phyloP scores from a whole-genome alignment of 1,284 basidiomycete species.

The Apiotrichum porosum region DNA sequence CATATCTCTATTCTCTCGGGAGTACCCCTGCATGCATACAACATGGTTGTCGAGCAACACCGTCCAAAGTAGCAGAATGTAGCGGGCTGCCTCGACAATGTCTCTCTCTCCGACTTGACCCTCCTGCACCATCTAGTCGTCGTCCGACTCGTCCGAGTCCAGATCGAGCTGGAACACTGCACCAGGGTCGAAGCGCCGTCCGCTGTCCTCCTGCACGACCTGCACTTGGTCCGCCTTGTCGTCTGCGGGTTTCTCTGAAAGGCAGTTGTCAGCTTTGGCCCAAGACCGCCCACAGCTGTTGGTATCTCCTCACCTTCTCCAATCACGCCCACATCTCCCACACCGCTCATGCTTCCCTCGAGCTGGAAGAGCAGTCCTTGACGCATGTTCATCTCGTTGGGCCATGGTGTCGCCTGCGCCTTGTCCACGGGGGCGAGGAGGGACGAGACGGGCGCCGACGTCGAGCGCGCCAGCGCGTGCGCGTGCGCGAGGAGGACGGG shows the following conservation, averaged over 20 bases:
- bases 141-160: constrained; percentile 34
- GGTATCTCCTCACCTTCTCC: constrained; percentile 29
- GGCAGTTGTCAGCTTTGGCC: neutral
- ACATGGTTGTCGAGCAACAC: too few species aligned
- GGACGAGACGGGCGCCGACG: constrained; percentile 34
- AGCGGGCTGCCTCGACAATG: too few species aligned
- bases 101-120: neutral
- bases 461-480: constrained; percentile 30
- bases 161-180: constrained; percentile 41
- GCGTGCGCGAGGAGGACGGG: constrained; percentile 33
- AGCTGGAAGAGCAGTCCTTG: constrained; percentile 41
- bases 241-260: constrained; percentile 3
- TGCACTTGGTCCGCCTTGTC: constrained; percentile 5
- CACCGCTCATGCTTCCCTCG: constrained; percentile 39
- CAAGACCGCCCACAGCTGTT: too few species aligned
- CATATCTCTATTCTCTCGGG: neutral
- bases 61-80: neutral
- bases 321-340: constrained; percentile 33
- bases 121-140: constrained; percentile 12
- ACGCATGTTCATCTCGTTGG: constrained; percentile 40
- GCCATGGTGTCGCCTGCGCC: constrained; percentile 36
- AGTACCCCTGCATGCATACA: constrained; percentile 21
- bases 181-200: constrained; percentile 34
- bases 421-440: constrained; percentile 26
- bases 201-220: constrained; percentile 29